A percentile compares a stretch with the other conserved stretches of the same genome.
Evolutionary conservation across 345 rosid species (phyloP).

Genomic region (Conringia planisiliqua): DNA sequence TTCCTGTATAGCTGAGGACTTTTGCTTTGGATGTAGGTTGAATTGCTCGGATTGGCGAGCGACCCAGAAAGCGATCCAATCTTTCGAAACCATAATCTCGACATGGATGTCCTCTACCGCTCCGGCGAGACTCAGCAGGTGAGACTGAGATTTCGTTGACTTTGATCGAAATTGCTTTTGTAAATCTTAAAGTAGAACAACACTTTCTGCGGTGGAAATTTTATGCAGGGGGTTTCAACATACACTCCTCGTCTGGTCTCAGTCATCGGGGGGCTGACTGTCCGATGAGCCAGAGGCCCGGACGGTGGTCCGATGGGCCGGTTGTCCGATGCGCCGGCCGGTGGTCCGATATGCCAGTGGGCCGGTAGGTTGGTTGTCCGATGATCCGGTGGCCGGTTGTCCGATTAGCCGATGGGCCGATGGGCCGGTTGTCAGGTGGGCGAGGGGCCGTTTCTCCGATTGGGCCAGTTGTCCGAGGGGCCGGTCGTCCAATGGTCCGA

Average conservation of each 20-base stretch:
- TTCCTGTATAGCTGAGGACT: not conserved
- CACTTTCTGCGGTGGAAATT: not conserved
- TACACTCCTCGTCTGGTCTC: conserved; percentile 88
- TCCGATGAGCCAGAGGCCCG: too few relatives aligned
- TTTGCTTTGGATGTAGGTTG: conserved; percentile 56
- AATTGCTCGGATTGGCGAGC: conserved; percentile 73
- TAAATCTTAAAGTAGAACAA: not conserved
- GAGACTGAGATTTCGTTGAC: conserved; percentile 10
- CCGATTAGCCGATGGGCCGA: too few relatives aligned
- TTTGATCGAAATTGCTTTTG: not conserved
- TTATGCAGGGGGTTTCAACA: conserved; percentile 59
- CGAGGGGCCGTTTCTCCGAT: too few relatives aligned
- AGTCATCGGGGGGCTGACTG: too few relatives aligned
- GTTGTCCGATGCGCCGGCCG: too few relatives aligned
- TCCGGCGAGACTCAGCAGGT: conserved; percentile 81
- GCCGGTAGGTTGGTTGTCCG: too few relatives aligned
- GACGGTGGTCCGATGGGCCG: too few relatives aligned
- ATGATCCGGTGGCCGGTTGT: too few relatives aligned
- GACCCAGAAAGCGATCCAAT: conserved; percentile 64
- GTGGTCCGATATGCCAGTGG: too few relatives aligned
- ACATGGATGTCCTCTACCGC: conserved; percentile 83
- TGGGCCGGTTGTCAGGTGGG: too few relatives aligned
- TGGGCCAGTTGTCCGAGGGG: too few relatives aligned
- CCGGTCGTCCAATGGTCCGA: too few relatives aligned
- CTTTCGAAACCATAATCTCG: conserved; percentile 52